phyloP scores from a whole-genome alignment of 2,329 filamentous ascomycete species.

The Sporothrix humicola region DNA sequence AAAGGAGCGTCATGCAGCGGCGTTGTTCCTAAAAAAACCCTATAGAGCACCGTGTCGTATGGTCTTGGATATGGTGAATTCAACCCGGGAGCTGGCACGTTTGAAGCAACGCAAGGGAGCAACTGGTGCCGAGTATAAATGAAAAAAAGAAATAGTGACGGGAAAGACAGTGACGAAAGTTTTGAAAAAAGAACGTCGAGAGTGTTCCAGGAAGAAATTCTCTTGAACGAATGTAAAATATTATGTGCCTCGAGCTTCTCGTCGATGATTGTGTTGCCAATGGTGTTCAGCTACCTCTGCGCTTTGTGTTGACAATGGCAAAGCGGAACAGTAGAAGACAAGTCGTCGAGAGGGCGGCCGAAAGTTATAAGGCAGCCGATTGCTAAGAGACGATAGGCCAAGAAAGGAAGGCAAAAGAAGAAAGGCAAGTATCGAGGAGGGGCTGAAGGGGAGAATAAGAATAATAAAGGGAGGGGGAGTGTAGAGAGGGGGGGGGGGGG shows the following conservation, averaged over 20 bases:
- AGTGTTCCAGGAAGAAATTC: not conserved
- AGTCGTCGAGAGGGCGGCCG: not conserved
- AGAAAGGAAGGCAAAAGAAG: conserved; percentile 7
- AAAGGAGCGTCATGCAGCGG: conserved; percentile 23
- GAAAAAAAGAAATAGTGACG: not conserved
- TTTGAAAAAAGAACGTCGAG: not conserved
- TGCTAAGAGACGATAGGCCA: not conserved
- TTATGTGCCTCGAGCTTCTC: not conserved
- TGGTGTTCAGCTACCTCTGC: not conserved
- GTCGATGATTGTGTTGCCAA: conserved; percentile 1
- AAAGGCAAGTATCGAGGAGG: not conserved
- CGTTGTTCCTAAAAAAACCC: conserved; percentile 12
- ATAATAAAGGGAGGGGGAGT: not conserved
- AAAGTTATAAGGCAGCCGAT: not conserved
- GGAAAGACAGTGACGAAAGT: conserved; percentile 2
- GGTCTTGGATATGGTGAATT: not conserved
- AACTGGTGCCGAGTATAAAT: conserved; percentile 22
- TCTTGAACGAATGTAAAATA: not conserved
- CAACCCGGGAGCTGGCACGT: conserved; percentile 30
- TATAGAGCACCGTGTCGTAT: conserved; percentile 4
- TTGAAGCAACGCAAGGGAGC: conserved; percentile 16
- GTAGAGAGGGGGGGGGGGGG: conserved; percentile 14
- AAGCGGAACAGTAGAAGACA: not conserved
- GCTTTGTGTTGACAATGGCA: not conserved
- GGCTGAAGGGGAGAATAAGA: conserved; percentile 5